phyloP scores from a whole-genome alignment of 2,329 filamentous ascomycete genomes.

The Lachnellula occidentalis region DNA sequence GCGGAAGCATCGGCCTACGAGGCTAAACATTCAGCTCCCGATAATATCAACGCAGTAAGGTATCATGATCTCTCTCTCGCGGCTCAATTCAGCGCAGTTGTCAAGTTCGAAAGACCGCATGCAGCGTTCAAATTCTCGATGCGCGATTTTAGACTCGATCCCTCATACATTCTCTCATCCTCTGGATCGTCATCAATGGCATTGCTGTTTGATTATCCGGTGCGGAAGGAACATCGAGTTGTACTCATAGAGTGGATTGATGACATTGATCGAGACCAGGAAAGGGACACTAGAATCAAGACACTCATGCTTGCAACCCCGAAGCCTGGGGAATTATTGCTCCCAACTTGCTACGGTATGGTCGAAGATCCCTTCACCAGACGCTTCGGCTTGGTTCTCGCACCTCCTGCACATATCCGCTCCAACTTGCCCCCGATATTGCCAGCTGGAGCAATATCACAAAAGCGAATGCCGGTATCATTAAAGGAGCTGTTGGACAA shows the following conservation, averaged over 20 bases:
- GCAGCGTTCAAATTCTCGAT: constrained; percentile 23
- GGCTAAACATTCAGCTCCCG: constrained; percentile 12
- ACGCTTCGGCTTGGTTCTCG: constrained; percentile 23
- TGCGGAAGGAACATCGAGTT: constrained; percentile 24
- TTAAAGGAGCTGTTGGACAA: constrained; percentile 22
- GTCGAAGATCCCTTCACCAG: constrained; percentile 19
- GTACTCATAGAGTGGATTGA: constrained; percentile 26
- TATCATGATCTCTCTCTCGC: constrained; percentile 21
- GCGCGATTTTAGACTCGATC: constrained; percentile 24
- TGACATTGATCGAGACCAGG: constrained; percentile 17
- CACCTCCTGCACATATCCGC: constrained; percentile 24
- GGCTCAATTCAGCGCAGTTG: constrained; percentile 22
- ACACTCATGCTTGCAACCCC: constrained; percentile 24
- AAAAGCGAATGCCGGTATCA: constrained; percentile 24
- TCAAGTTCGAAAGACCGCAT: constrained; percentile 22
- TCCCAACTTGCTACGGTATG: constrained; percentile 27
- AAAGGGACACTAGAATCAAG: constrained; percentile 21
- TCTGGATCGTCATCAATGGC: constrained; percentile 23
- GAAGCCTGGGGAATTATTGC: constrained; percentile 19
- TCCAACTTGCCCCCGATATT: constrained; percentile 20
- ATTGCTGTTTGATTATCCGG: constrained; percentile 25
- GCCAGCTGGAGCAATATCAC: constrained; percentile 22
- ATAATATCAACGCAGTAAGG: constrained; percentile 2
- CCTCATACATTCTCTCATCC: constrained; percentile 19
- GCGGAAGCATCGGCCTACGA: constrained; percentile 22